phyloP scores from a whole-genome alignment of 371 early-diverging fungal genomes.

The Mortierella sp. region DNA sequence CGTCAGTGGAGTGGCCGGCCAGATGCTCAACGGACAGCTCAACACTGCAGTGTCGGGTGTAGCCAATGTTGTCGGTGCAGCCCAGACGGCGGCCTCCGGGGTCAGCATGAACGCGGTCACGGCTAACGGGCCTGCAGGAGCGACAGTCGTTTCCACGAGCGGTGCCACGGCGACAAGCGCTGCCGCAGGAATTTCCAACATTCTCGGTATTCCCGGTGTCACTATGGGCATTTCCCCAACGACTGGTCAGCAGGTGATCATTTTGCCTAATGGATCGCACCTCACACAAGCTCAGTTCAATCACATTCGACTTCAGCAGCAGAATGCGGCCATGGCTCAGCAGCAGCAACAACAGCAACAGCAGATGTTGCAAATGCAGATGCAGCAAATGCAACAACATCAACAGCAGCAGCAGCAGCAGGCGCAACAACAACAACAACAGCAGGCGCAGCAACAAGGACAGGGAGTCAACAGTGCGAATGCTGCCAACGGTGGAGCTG shows the following conservation, averaged over 20 bases:
- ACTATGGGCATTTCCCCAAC: slow-evolving; percentile 25
- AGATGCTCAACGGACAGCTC: slow-evolving; percentile 15
- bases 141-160: not conserved
- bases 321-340: slow-evolving; percentile 4
- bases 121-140: slow-evolving; percentile 6
- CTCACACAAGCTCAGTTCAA: slow-evolving; percentile 30
- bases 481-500: not conserved
- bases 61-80: not conserved
- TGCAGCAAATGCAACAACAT: slow-evolving; percentile 18
- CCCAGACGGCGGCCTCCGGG: slow-evolving; percentile 6
- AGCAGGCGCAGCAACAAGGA: slow-evolving; percentile 11
- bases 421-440: slow-evolving; percentile 15
- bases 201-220: slow-evolving; percentile 15
- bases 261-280: slow-evolving; percentile 41
- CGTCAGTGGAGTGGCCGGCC: slow-evolving; percentile 1
- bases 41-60: slow-evolving; percentile 10
- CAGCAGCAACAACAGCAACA: slow-evolving; percentile 35
- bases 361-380: slow-evolving; percentile 26
- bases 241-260: slow-evolving; percentile 37
- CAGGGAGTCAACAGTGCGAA: not conserved
- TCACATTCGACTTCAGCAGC: slow-evolving; percentile 23
- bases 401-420: slow-evolving; percentile 20
- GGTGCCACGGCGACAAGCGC: slow-evolving; percentile 12
- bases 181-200: slow-evolving; percentile 3
- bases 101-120: slow-evolving; percentile 13